These are phyloP conservation scores for Gamarada debralockiae DNA, from an alignment of 495 filamentous ascomycete genomes.

Conservation along the genomic window DNA sequence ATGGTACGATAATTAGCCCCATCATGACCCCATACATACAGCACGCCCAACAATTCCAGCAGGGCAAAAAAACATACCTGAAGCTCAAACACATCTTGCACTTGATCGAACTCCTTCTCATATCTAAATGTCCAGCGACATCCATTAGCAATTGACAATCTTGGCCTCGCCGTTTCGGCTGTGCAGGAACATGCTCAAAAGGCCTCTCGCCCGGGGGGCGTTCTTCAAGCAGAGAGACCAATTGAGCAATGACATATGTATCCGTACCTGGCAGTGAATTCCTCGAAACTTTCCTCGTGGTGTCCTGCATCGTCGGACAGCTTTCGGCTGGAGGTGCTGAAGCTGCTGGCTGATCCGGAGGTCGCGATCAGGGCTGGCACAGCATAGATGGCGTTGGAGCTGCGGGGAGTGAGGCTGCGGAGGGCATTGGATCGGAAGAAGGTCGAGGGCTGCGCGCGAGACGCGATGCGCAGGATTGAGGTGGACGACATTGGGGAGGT, in stretches of 20 bases:
- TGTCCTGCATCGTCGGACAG: constrained; percentile 45
- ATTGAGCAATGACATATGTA: neutral
- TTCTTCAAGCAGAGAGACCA: constrained; percentile 2
- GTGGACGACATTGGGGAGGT: constrained; percentile 56
- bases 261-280: constrained; percentile 95
- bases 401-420: constrained; percentile 33
- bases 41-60: neutral
- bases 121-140: constrained; percentile 55
- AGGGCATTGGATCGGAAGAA: constrained; percentile 59
- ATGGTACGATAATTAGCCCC: constrained; percentile 19
- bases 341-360: constrained; percentile 51
- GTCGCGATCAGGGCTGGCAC: constrained; percentile 50
- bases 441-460: constrained; percentile 62
- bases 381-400: constrained; percentile 22
- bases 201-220: constrained; percentile 10
- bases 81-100: constrained; percentile 99
- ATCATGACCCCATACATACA: constrained; percentile 1
- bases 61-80: constrained; percentile 64
- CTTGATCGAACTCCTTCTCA: constrained; percentile 97
- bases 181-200: constrained; percentile 18
- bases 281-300: constrained; percentile 95
- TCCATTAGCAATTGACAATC: constrained; percentile 24
- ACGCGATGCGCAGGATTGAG: constrained; percentile 65
- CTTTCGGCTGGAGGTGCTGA: constrained; percentile 64
- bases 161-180: constrained; percentile 6